Conservation (phyloP, 345 rosid genomes). For the Salix arbutifolia region DNA sequence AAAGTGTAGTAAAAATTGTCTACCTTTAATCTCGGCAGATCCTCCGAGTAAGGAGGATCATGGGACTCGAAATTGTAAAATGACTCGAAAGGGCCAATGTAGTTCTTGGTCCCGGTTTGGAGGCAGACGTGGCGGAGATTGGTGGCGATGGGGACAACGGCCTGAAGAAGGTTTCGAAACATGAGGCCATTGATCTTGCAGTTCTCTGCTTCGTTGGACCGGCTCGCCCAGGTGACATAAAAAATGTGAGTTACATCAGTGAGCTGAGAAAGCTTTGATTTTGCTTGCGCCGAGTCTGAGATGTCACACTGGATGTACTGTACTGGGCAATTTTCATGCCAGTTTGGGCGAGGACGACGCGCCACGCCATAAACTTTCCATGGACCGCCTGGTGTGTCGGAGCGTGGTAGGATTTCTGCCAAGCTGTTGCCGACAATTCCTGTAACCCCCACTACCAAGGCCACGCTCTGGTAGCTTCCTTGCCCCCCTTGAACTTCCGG, state of each 20-base stretch:
- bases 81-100: slow-evolving; percentile 41
- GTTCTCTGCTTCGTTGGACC: slow-evolving; percentile 4
- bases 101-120: slow-evolving; percentile 39
- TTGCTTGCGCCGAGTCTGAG: not conserved
- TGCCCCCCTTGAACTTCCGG: not conserved
- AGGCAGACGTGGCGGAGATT: slow-evolving; percentile 12
- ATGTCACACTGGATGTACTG: slow-evolving; percentile 20
- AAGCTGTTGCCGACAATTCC: slow-evolving; percentile 13
- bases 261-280: slow-evolving; percentile 11
- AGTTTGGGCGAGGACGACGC: slow-evolving; percentile 10
- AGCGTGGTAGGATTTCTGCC: slow-evolving; percentile 15
- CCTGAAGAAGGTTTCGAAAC: slow-evolving; percentile 15
- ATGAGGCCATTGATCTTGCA: not conserved
- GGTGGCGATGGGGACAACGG: slow-evolving; percentile 39
- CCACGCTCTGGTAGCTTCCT: slow-evolving; percentile 2
- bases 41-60: slow-evolving; percentile 70
- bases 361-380: slow-evolving; percentile 20
- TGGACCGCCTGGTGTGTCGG: slow-evolving; percentile 16
- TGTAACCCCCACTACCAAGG: not conserved
- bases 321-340: slow-evolving; percentile 9
- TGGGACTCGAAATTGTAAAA: slow-evolving; percentile 19
- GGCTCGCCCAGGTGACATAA: slow-evolving; percentile 12
- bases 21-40: slow-evolving; percentile 50
- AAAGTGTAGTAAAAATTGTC: slow-evolving; percentile 54
- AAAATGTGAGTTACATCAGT: slow-evolving; percentile 15